Evolutionary conservation across 176 grass and related monocot species (phyloP).

Genomic region (Stipa capillata): DNA sequence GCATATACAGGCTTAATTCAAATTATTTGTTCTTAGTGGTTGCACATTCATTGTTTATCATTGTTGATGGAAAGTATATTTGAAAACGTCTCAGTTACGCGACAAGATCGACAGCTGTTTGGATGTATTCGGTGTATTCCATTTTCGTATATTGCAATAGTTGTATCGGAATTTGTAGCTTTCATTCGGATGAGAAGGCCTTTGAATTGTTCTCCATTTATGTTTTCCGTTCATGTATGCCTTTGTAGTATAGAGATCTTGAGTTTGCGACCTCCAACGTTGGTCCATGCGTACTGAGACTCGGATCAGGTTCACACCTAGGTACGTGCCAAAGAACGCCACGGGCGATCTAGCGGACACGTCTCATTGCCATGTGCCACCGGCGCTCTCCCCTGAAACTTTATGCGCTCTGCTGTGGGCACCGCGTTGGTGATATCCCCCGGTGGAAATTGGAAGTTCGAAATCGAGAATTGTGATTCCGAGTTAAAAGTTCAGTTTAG

Average conservation of each 20-base stretch:
- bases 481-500: too few species aligned
- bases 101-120: conserved; percentile 11
- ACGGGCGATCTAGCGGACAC: too few species aligned
- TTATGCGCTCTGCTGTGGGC: too few species aligned
- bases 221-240: not conserved
- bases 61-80: conserved; percentile 35
- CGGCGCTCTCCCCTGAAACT: too few species aligned
- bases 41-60: conserved; percentile 57
- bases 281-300: too few species aligned
- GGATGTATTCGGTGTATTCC: not conserved
- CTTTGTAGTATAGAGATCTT: not conserved
- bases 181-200: not conserved
- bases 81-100: conserved; percentile 4
- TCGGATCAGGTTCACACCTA: too few species aligned
- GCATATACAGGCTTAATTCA: conserved; percentile 59
- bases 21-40: conserved; percentile 73
- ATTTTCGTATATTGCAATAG: not conserved
- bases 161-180: not conserved
- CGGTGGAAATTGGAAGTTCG: too few species aligned
- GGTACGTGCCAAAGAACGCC: too few species aligned
- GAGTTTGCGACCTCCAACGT: not conserved
- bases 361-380: too few species aligned
- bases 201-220: not conserved
- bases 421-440: too few species aligned
- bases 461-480: too few species aligned